Conservation (phyloP, 2,329 filamentous ascomycete genomes). For the Torrubiellomyces zombiae region DNA sequence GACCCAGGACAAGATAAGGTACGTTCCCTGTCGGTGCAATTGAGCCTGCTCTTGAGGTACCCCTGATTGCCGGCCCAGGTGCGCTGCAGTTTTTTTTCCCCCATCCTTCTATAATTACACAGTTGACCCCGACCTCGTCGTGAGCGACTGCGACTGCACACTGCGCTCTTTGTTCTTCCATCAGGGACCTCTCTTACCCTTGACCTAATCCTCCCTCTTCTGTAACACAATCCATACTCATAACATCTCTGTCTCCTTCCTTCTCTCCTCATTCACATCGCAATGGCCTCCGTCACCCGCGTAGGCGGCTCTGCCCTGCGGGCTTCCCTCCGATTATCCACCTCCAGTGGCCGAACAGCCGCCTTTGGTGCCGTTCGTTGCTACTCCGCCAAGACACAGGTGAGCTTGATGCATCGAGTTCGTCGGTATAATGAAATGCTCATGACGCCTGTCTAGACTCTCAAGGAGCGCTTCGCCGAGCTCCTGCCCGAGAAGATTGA, state of each 20-base stretch:
- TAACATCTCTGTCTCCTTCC: slow-evolving; percentile 16
- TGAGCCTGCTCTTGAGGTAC: too few species aligned
- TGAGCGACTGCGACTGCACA: too few species aligned
- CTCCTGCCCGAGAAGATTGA: slow-evolving; percentile 92
- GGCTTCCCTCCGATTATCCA: slow-evolving; percentile 51
- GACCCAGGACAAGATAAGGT: too few species aligned
- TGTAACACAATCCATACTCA: slow-evolving; percentile 12
- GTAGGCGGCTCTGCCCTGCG: slow-evolving; percentile 69
- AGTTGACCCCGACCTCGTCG: too few species aligned
- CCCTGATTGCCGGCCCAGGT: slow-evolving; percentile 4
- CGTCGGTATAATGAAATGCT: background rate
- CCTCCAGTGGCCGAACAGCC: slow-evolving; percentile 50
- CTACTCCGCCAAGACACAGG: slow-evolving; percentile 88
- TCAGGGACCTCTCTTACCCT: too few species aligned
- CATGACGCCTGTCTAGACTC: too few species aligned
- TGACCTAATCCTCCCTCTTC: slow-evolving; percentile 19
- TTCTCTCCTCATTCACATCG: slow-evolving; percentile 14
- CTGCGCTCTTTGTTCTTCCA: slow-evolving; percentile 1
- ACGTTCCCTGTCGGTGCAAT: too few species aligned
- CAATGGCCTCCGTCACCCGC: slow-evolving; percentile 74
- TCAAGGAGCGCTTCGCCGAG: slow-evolving; percentile 97
- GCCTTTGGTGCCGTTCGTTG: slow-evolving; percentile 72
- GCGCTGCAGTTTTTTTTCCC: slow-evolving; percentile 2
- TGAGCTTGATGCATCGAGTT: slow-evolving; percentile 22
- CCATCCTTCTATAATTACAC: background rate